A percentile compares a stretch with the other conserved stretches of the same genome.
Conservation (phyloP, 1,284 basidiomycete genomes). For the Pseudozyma flocculosa region DNA sequence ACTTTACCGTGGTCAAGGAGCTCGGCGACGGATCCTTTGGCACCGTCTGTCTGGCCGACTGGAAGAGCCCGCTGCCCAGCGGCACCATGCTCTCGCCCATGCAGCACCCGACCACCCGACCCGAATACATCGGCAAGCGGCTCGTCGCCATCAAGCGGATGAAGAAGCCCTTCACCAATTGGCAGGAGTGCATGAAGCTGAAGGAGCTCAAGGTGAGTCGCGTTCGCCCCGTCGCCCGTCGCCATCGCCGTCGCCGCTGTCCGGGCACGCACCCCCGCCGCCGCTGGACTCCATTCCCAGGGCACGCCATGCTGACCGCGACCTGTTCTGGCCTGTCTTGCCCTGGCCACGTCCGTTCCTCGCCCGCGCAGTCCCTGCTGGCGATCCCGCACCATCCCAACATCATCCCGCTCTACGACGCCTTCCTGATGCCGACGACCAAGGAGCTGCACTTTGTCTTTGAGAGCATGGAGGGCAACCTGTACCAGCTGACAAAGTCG, state of each 20-base stretch:
- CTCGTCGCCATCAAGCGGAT: slow-evolving; percentile 97
- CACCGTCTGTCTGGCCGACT: slow-evolving; percentile 97
- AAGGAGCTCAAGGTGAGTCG: slow-evolving; percentile 86
- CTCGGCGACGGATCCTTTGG: slow-evolving; percentile 65
- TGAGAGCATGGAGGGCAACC: slow-evolving; percentile 99
- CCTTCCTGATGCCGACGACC: slow-evolving; percentile 87
- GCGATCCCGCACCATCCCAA: slow-evolving; percentile 92
- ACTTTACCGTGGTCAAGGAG: slow-evolving; percentile 54
- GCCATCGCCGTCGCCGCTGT: too few species aligned
- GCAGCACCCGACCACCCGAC: slow-evolving; percentile 67
- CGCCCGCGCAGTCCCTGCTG: slow-evolving; percentile 84
- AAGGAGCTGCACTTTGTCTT: slow-evolving; percentile 99
- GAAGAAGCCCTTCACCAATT: slow-evolving; percentile 96
- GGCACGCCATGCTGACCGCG: too few species aligned
- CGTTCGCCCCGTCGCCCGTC: neutral
- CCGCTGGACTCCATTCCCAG: too few species aligned
- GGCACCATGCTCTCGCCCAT: slow-evolving; percentile 57
- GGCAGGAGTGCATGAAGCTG: slow-evolving; percentile 91
- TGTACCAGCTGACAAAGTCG: slow-evolving; percentile 98
- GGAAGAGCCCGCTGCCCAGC: slow-evolving; percentile 79
- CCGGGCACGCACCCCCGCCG: too few species aligned
- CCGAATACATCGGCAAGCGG: slow-evolving; percentile 90
- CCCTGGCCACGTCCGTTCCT: too few species aligned
- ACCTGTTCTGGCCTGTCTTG: too few species aligned
- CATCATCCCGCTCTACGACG: slow-evolving; percentile 98